Conservation (phyloP, 441 rosid genomes). For the Arabidopsis hybrid region DNA sequence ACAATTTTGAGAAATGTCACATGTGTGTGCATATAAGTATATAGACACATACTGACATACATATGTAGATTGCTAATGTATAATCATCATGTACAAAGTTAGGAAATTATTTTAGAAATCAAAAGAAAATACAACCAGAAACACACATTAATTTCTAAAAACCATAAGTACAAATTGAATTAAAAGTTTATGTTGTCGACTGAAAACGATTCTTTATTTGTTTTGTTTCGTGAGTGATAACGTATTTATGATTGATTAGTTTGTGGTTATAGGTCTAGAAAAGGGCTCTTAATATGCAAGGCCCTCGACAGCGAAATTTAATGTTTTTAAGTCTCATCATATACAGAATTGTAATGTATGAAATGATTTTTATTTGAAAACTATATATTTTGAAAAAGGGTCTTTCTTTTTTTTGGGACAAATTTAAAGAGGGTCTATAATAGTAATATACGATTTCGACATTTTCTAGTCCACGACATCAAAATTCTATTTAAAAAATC, state of each 20-base stretch:
- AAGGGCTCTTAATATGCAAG: slow-evolving; percentile 29
- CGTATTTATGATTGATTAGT: slow-evolving; percentile 38
- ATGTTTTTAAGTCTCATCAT: slow-evolving; percentile 22
- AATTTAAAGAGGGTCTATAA: no score
- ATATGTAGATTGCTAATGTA: background rate
- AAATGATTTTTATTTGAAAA: background rate
- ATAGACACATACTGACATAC: background rate
- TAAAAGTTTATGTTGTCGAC: slow-evolving; percentile 23
- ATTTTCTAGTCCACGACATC: no score
- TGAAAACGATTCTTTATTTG: background rate
- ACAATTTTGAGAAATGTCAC: slow-evolving; percentile 32
- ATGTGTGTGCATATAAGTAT: background rate
- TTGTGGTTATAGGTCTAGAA: slow-evolving; percentile 29
- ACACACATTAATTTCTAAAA: background rate
- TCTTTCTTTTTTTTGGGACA: no score
- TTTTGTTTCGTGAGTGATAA: background rate
- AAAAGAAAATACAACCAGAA: background rate
- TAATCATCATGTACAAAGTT: no score
- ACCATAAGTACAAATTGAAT: slow-evolving; percentile 5
- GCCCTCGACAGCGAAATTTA: slow-evolving; percentile 11
- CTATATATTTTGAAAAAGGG: background rate
- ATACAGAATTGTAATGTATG: background rate
- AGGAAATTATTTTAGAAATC: background rate
- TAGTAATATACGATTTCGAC: no score
- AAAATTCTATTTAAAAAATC: no score